These are phyloP conservation scores for Suillus subluteus DNA, from an alignment of 768 basidiomycete genomes.

Conservation along the genomic window DNA sequence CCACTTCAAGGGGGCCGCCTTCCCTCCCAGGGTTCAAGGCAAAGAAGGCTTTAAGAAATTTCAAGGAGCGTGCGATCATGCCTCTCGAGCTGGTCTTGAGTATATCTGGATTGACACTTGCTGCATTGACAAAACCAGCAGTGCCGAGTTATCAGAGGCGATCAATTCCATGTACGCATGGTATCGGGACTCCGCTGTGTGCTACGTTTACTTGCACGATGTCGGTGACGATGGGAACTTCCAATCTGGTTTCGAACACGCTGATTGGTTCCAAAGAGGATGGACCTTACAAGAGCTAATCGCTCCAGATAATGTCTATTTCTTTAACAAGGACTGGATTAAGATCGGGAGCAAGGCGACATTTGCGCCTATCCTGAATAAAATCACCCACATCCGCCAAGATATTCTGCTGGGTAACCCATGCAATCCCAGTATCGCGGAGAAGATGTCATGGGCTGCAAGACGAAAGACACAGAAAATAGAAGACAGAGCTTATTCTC, in stretches of 20 bases:
- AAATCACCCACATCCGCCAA: conserved; percentile 14
- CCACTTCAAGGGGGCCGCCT: background rate
- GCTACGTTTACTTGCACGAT: conserved; percentile 22
- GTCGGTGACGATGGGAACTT: background rate
- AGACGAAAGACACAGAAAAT: conserved; percentile 31
- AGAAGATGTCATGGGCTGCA: conserved; percentile 34
- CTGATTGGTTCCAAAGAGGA: conserved; percentile 23
- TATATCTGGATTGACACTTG: conserved; percentile 24
- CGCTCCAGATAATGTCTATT: conserved; percentile 19
- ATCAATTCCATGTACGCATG: conserved; percentile 25
- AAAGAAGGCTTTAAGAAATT: conserved; percentile 14
- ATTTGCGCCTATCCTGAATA: background rate
- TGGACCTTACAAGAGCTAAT: conserved; percentile 21
- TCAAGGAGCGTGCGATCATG: conserved; percentile 3
- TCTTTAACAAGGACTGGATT: conserved; percentile 21
- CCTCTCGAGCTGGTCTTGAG: conserved; percentile 9
- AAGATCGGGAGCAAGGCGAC: conserved; percentile 12
- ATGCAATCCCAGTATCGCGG: conserved; percentile 15
- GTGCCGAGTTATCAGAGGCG: conserved; percentile 24
- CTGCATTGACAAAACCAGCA: conserved; percentile 25
- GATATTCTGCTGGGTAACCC: conserved; percentile 8
- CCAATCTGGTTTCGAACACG: conserved; percentile 1
- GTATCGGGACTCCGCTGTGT: conserved; percentile 21
- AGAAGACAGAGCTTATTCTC: conserved; percentile 33
- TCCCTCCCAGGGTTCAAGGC: background rate